A percentile compares a stretch with the other conserved stretches of the same genome.
phyloP scores from a whole-genome alignment of 2,329 filamentous ascomycete species.

The Colletotrichum sublineola region DNA sequence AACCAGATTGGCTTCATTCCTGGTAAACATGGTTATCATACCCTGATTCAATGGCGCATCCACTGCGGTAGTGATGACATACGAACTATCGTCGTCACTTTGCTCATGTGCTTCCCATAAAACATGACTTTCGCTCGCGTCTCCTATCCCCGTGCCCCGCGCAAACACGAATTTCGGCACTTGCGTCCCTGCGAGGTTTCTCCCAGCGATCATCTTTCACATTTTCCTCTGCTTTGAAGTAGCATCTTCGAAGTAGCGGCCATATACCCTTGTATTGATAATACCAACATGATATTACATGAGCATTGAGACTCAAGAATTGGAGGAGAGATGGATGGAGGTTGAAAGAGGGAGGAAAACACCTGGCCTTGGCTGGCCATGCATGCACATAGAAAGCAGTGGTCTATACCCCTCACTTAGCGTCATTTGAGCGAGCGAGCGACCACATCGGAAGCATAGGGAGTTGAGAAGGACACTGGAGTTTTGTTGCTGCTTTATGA shows the following conservation, averaged over 20 bases:
- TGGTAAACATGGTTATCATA: background rate
- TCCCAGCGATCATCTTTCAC: conserved; percentile 14
- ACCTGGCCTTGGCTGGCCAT: conserved; percentile 22
- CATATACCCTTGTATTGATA: conserved; percentile 41
- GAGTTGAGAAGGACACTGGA: conserved; percentile 33
- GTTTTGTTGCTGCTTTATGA: conserved; percentile 2
- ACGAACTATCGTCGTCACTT: conserved; percentile 9
- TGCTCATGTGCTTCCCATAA: conserved; percentile 26
- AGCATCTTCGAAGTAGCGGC: conserved; percentile 17
- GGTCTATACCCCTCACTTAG: conserved; percentile 41
- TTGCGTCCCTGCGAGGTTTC: conserved; percentile 23
- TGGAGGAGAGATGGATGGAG: conserved; percentile 9
- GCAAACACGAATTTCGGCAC: conserved; percentile 27
- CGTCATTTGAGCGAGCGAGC: conserved; percentile 42
- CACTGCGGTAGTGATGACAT: background rate
- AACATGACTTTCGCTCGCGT: conserved; percentile 34
- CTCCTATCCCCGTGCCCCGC: conserved; percentile 30
- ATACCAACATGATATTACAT: conserved; percentile 26
- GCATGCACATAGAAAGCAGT: conserved; percentile 35
- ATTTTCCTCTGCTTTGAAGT: conserved; percentile 9
- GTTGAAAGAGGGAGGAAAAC: background rate
- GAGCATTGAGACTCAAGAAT: conserved; percentile 28
- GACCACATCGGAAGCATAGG: conserved; percentile 21
- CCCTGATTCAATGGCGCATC: background rate
- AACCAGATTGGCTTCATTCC: conserved; percentile 20